Percentiles rank a stretch among this genome's conserved stretches.
phyloP scores from a whole-genome alignment of 306 rosid genomes.

The Lupinus albus region DNA sequence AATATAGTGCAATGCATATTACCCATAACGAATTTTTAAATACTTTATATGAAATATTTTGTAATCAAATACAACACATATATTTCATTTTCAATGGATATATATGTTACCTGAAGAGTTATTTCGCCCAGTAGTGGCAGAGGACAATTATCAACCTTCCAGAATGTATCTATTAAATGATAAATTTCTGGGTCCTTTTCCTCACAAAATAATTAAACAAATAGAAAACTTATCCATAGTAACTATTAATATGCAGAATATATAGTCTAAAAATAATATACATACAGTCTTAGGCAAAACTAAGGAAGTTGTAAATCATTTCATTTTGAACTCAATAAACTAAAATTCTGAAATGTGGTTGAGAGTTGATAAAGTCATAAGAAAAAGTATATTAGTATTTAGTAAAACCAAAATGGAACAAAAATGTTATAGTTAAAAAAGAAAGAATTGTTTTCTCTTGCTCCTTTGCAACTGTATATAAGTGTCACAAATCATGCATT shows the following conservation, averaged over 20 bases:
- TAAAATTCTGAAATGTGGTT: too few species aligned
- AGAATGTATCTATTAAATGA: slow-evolving; percentile 1
- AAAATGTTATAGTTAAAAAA: too few species aligned
- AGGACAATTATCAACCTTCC: slow-evolving; percentile 23
- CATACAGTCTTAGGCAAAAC: background rate
- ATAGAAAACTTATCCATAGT: background rate
- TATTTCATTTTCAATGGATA: background rate
- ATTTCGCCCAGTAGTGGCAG: background rate
- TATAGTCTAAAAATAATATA: background rate
- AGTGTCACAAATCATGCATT: too few species aligned
- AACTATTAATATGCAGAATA: background rate
- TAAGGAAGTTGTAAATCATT: too few species aligned
- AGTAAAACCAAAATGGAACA: too few species aligned
- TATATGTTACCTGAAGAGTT: background rate
- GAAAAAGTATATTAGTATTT: too few species aligned
- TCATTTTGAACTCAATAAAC: too few species aligned
- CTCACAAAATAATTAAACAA: background rate
- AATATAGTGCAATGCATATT: too few species aligned
- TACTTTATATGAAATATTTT: background rate
- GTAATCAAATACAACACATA: background rate
- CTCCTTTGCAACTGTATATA: background rate
- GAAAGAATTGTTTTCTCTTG: background rate
- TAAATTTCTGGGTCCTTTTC: slow-evolving; percentile 21
- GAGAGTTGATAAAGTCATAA: too few species aligned
- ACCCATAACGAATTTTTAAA: background rate